Conservation (phyloP, 2,329 filamentous ascomycete genomes). For the Fusarium austroafricanum region DNA sequence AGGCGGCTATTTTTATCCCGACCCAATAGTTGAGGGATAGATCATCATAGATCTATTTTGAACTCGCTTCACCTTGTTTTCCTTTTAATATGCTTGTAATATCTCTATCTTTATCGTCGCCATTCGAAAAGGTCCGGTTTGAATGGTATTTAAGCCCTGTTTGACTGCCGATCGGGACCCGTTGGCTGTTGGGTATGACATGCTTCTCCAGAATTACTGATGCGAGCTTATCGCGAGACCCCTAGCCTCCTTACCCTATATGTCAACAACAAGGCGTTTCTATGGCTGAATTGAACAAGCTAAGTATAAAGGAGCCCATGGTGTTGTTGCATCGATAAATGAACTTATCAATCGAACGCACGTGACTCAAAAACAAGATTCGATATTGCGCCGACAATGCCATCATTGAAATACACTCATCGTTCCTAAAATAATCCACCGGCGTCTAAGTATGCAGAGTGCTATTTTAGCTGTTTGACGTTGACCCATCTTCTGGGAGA, state of each 20-base stretch:
- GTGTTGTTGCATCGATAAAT: too few species aligned
- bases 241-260: not conserved
- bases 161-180: not conserved
- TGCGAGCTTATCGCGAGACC: not conserved
- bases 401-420: too few species aligned
- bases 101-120: not conserved
- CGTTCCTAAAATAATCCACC: too few species aligned
- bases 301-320: too few species aligned
- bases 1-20: constrained; percentile 1
- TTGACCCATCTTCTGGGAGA: too few species aligned
- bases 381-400: too few species aligned
- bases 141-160: not conserved
- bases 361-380: too few species aligned
- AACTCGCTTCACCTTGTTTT: not conserved
- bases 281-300: too few species aligned
- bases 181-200: not conserved
- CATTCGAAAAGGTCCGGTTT: accelerated
- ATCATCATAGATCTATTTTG: not conserved
- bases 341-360: too few species aligned
- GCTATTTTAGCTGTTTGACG: too few species aligned
- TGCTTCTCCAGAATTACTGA: not conserved
- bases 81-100: not conserved
- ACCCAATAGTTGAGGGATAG: not conserved
- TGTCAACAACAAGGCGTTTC: too few species aligned
- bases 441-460: too few species aligned